Percentiles rank a stretch among this genome's conserved stretches.
Conservation (phyloP, 1,284 basidiomycete species). For the Xerocomus nothofagi region DNA sequence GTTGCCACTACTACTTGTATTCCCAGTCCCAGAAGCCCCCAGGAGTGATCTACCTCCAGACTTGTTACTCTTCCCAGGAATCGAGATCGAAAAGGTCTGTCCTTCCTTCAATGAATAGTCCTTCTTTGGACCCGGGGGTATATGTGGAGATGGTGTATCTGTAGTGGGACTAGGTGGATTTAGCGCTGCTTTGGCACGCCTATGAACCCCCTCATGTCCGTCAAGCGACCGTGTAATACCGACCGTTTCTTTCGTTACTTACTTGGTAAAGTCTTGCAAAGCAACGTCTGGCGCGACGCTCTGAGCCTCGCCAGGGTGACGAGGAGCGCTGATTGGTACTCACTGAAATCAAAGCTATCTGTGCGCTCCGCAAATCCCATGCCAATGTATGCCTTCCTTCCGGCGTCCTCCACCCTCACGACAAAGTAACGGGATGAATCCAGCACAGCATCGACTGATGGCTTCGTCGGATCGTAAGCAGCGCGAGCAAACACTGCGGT, state of each 20-base stretch:
- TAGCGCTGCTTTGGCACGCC: slow-evolving; percentile 60
- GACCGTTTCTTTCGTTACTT: slow-evolving; percentile 19
- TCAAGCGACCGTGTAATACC: neutral
- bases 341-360: slow-evolving; percentile 94
- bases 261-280: slow-evolving; percentile 95
- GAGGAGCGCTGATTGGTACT: slow-evolving; percentile 32
- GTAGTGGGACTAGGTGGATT: slow-evolving; percentile 51
- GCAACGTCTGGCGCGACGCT: slow-evolving; percentile 71
- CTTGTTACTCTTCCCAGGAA: slow-evolving; percentile 68
- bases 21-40: slow-evolving; percentile 33
- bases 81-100: slow-evolving; percentile 90
- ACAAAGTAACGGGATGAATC: slow-evolving; percentile 98
- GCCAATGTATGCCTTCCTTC: slow-evolving; percentile 88
- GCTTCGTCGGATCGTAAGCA: slow-evolving; percentile 80
- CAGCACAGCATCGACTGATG: slow-evolving; percentile 91
- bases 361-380: slow-evolving; percentile 91
- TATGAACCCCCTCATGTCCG: slow-evolving; percentile 31
- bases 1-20: slow-evolving; percentile 31
- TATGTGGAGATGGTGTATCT: slow-evolving; percentile 51
- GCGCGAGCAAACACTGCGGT: slow-evolving; percentile 90
- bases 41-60: slow-evolving; percentile 35
- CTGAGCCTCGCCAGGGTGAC: slow-evolving; percentile 2
- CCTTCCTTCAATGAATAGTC: slow-evolving; percentile 97
- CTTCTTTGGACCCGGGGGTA: slow-evolving; percentile 81
- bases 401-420: slow-evolving; percentile 84